Evolutionary conservation across 139 green algal genomes (phyloP), one percentile per base, ranked within the genome.

Genomic region (Closterium sp.): DNA sequence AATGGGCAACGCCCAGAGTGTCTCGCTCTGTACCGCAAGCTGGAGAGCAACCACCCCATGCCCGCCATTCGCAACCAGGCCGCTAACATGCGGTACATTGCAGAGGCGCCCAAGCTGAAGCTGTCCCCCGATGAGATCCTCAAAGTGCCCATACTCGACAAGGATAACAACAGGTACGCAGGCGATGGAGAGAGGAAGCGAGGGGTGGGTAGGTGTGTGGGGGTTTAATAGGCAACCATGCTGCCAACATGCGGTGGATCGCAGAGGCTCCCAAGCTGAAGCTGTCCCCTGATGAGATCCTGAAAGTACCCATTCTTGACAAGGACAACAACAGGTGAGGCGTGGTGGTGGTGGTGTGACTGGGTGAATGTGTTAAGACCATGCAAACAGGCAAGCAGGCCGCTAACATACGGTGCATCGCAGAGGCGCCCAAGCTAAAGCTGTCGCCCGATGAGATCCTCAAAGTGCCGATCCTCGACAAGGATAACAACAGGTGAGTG

Each of bases 41-140:
- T 95, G 27, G 93, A 95, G 89, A 29, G 45, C 28, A 85, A 32
- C n/a, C n/a, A n/a, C n/a, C 84, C 92, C 4, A 86, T 45, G 17
- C 29, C 93, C 7, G 86, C 38, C n/a, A 92, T 95, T 0, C 31
- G 42, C 22, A 62, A 85, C 84, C 93, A 95, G 45, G 93, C 93
- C 1, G 89, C 70, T 10, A 29, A 95, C 32, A 31, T 95, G 28
- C 86, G 92, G n/a, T 95, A 90, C 89, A 95, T 95, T 45, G 31
- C 50, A 7, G 93, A 95, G 32, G 93, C 93, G 13, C 93, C 93
- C 73, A 96, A 96, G 84, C 70, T 95, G 6, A 92, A 95, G 62
- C 92, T 95, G 27, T 87, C 34, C 4, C 85, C 93, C 10, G 93
- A 95, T 21, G 93, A 95, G 70, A 90, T 94, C 6, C 24, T 95